Evolutionary conservation across 1,284 basidiomycete species (phyloP).

Genomic region (Coniophora puteana): DNA sequence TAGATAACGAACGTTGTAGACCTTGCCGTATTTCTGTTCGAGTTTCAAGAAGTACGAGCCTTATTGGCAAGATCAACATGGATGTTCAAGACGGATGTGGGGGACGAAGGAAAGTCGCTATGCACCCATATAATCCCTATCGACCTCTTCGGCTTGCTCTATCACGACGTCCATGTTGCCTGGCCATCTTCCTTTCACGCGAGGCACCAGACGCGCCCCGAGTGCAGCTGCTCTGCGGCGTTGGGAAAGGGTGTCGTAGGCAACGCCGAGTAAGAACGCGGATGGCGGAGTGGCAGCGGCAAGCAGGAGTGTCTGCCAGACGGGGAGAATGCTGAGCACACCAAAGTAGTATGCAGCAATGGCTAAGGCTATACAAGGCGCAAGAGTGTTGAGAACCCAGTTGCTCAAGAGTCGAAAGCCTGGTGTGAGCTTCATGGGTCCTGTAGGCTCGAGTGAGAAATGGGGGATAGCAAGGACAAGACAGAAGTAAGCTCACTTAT

Average conservation of each 20-base stretch:
- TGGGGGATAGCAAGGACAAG: no score
- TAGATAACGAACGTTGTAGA: constrained; percentile 26
- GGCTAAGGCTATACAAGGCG: no score
- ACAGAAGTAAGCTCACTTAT: no score
- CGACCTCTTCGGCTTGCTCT: constrained; percentile 1
- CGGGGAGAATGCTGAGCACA: no score
- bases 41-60: constrained; percentile 13
- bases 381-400: no score
- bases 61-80: constrained; percentile 6
- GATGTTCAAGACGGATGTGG: neutral
- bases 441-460: no score
- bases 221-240: constrained; percentile 13
- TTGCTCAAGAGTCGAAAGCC: no score
- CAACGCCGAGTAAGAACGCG: no score
- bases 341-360: no score
- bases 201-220: constrained; percentile 21
- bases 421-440: no score
- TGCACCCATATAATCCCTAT: constrained; percentile 26
- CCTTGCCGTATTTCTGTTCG: constrained; percentile 8
- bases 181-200: constrained; percentile 15
- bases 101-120: neutral
- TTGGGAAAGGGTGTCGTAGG: constrained; percentile 13
- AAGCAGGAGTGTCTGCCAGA: no score
- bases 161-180: constrained; percentile 25
- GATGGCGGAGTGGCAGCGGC: no score